Conservation (phyloP, 176 grass and related monocot genomes). For the Aegilops tauschii region DNA sequence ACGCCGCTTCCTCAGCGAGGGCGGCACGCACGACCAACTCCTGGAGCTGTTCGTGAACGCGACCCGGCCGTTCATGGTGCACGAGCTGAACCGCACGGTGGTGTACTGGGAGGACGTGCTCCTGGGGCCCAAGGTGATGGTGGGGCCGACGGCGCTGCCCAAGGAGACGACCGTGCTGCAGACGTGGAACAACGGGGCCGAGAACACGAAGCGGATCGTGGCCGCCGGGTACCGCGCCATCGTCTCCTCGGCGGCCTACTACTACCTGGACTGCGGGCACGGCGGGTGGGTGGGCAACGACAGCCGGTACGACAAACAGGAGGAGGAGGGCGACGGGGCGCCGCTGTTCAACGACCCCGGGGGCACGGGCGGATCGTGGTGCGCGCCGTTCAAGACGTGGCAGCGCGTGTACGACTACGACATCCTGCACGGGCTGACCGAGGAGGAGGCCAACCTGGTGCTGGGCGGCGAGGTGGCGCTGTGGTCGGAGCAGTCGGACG, state of each 20-base stretch:
- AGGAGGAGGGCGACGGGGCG: constrained; percentile 45
- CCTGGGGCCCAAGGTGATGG: constrained; percentile 57
- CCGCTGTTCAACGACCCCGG: constrained; percentile 89
- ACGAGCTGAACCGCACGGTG: constrained; percentile 77
- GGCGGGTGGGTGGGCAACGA: constrained; percentile 93
- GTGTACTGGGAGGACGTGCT: constrained; percentile 98
- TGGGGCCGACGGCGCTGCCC: constrained; percentile 48
- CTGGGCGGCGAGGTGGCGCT: constrained; percentile 90
- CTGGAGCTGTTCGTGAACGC: constrained; percentile 82
- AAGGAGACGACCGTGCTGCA: constrained; percentile 81
- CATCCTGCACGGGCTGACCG: constrained; percentile 80
- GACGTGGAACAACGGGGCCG: constrained; percentile 92
- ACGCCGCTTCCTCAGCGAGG: constrained; percentile 43
- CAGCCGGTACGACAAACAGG: constrained; percentile 90
- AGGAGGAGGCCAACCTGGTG: constrained; percentile 59
- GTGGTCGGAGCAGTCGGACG: constrained; percentile 92
- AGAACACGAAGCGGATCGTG: constrained; percentile 86
- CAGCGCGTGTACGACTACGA: constrained; percentile 97
- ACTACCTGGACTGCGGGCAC: constrained; percentile 97
- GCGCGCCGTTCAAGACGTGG: constrained; percentile 93
- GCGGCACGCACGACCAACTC: constrained; percentile 66
- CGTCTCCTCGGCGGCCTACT: constrained; percentile 84
- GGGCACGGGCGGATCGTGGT: constrained; percentile 87
- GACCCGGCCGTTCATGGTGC: constrained; percentile 62
- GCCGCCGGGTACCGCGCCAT: constrained; percentile 75